These are phyloP conservation scores for Podaxis mareebaensis DNA, from an alignment of 768 basidiomycete species.

Conservation along the genomic window DNA sequence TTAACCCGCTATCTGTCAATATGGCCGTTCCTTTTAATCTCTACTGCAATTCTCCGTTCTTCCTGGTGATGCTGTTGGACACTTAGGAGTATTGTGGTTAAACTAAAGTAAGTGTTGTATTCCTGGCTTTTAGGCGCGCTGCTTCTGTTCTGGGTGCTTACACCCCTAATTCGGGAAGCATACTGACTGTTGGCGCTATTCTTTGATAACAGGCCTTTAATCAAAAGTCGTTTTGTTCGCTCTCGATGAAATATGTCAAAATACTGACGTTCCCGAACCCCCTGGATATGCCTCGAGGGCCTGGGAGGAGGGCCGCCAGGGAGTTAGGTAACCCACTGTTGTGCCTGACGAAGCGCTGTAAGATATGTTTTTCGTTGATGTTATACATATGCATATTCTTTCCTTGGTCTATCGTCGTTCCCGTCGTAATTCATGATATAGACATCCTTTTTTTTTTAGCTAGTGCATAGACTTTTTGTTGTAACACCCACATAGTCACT, in stretches of 20 bases:
- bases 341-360: too few relatives aligned
- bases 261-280: not conserved
- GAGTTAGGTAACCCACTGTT: too few relatives aligned
- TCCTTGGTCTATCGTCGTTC: too few relatives aligned
- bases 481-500: too few relatives aligned
- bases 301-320: not conserved
- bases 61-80: not conserved
- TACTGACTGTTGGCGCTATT: not conserved
- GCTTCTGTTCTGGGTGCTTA: not conserved
- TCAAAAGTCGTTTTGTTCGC: not conserved
- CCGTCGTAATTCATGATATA: too few relatives aligned
- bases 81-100: conserved; percentile 8
- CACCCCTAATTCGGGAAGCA: not conserved
- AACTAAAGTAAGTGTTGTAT: conserved; percentile 8
- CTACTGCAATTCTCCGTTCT: not conserved
- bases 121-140: not conserved
- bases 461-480: too few relatives aligned
- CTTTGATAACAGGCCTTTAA: not conserved
- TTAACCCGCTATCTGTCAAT: not conserved
- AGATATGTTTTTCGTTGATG: too few relatives aligned
- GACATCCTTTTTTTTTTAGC: too few relatives aligned
- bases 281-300: not conserved
- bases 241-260: not conserved
- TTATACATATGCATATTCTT: too few relatives aligned
- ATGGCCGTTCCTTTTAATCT: not conserved